phyloP scores from a whole-genome alignment of 1,284 basidiomycete genomes.

The Macrocystidia cucumis region DNA sequence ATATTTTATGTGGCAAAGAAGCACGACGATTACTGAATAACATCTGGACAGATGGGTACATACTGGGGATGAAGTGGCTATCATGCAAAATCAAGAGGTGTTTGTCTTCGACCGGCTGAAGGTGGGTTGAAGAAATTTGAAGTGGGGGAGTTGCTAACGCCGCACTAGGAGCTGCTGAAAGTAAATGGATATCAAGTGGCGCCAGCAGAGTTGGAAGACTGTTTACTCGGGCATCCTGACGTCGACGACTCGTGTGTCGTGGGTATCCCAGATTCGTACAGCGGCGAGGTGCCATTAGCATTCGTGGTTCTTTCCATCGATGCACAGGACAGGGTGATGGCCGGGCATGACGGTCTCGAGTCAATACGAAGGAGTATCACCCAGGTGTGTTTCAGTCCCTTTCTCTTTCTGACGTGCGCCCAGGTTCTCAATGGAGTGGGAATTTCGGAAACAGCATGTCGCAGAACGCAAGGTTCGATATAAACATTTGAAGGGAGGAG shows the following conservation, averaged over 20 bases:
- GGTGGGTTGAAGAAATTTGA: conserved; percentile 22
- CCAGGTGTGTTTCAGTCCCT: conserved; percentile 13
- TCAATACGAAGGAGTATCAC: conserved; percentile 24
- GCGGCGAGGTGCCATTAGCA: conserved; percentile 56
- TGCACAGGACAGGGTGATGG: conserved; percentile 24
- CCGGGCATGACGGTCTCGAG: conserved; percentile 17
- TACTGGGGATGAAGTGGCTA: conserved; percentile 54
- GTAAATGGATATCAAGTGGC: conserved; percentile 54
- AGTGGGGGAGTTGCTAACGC: too few relatives aligned
- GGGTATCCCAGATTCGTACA: conserved; percentile 59
- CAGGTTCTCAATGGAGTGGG: neutral
- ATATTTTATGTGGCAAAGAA: too few relatives aligned
- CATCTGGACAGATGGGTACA: conserved; percentile 43
- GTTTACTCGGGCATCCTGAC: conserved; percentile 56
- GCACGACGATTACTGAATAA: neutral
- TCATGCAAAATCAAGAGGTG: conserved; percentile 43
- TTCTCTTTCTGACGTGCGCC: neutral
- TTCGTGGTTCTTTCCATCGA: conserved; percentile 40
- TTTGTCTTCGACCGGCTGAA: conserved; percentile 60
- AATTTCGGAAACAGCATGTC: conserved; percentile 25
- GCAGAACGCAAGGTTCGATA: conserved; percentile 48
- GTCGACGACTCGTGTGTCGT: conserved; percentile 67
- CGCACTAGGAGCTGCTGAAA: conserved; percentile 48
- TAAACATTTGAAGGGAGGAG: conserved; percentile 41
- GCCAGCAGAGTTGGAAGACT: conserved; percentile 59